phyloP scores from a whole-genome alignment of 2,329 filamentous ascomycete species.

The Neofusicoccum kwambonambiense region DNA sequence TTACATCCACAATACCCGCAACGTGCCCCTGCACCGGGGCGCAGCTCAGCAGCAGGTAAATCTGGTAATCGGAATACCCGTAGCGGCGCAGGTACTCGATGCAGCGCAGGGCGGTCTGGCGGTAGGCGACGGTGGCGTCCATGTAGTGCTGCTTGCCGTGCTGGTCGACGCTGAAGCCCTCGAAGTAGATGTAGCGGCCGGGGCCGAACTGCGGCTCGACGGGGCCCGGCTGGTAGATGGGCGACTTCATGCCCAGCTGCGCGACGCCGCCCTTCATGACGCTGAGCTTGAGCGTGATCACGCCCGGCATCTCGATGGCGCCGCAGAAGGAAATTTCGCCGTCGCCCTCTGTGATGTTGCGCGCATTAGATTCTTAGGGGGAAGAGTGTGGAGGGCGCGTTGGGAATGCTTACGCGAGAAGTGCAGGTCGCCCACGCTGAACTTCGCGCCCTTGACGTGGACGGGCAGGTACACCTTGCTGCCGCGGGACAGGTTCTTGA shows the following conservation, averaged over 20 bases:
- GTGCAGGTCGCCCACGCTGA: slow-evolving; percentile 84
- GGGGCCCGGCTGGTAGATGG: slow-evolving; percentile 81
- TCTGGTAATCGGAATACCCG: slow-evolving; percentile 71
- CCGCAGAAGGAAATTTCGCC: slow-evolving; percentile 76
- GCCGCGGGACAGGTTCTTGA: slow-evolving; percentile 79
- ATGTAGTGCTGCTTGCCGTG: slow-evolving; percentile 86
- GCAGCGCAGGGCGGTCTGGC: slow-evolving; percentile 73
- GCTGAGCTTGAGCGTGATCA: slow-evolving; percentile 86
- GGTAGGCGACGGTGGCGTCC: slow-evolving; percentile 82
- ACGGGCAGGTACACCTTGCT: slow-evolving; percentile 85
- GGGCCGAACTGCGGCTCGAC: slow-evolving; percentile 87
- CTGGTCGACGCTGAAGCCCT: slow-evolving; percentile 88
- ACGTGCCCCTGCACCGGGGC: slow-evolving; percentile 86
- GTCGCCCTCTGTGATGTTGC: slow-evolving; percentile 63
- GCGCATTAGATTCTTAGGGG: neutral
- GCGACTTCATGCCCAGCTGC: slow-evolving; percentile 73
- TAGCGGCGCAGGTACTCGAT: slow-evolving; percentile 79
- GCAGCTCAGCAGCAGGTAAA: slow-evolving; percentile 81
- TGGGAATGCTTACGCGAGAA: slow-evolving; percentile 60
- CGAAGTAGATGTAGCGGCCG: slow-evolving; percentile 77
- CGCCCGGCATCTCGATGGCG: slow-evolving; percentile 90
- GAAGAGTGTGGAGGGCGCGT: neutral
- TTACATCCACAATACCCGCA: slow-evolving; percentile 75
- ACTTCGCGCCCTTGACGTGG: slow-evolving; percentile 83
- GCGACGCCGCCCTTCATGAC: slow-evolving; percentile 80